Evolutionary conservation across 192 early-diverging fungal genomes (phyloP).

Genomic region (Chytriomyces sp.): DNA sequence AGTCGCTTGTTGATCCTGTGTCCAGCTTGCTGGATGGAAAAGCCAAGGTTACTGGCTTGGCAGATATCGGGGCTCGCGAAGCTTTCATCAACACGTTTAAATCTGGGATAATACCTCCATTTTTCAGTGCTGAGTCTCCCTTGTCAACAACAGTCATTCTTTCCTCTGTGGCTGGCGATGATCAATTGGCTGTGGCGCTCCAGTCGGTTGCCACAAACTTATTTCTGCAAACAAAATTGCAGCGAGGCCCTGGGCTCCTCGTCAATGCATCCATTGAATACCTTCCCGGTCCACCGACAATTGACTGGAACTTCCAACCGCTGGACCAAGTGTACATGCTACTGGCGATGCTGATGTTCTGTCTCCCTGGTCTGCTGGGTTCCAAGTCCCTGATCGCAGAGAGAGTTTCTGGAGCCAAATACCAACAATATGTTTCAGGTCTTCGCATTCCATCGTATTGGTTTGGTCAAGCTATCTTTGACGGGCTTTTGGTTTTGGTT

Average conservation of each 20-base stretch:
- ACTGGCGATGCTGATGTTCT: background rate
- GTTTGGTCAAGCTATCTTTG: background rate
- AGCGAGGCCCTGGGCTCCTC: background rate
- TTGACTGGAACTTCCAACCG: slow-evolving; percentile 7
- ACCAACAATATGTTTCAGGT: slow-evolving; percentile 12
- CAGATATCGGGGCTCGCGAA: background rate
- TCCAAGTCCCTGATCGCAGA: background rate
- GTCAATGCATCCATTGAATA: background rate
- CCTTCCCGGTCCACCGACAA: background rate
- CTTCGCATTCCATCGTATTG: background rate
- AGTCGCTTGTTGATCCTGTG: too few species aligned
- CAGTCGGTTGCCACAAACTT: slow-evolving; percentile 25
- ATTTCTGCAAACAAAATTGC: slow-evolving; percentile 28
- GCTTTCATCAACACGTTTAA: background rate
- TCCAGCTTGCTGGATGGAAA: background rate
- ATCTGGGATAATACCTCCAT: background rate
- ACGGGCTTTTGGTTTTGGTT: background rate
- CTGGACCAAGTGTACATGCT: background rate
- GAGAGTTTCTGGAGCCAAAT: background rate
- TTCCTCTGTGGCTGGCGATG: background rate
- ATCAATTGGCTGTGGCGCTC: background rate
- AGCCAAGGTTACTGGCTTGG: background rate
- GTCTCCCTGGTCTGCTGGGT: background rate
- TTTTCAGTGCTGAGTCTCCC: background rate
- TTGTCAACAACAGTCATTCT: background rate